These are phyloP conservation scores for Fraxinus pennsylvanica DNA, from an alignment of 257 asterid genomes.

Conservation along the genomic window DNA sequence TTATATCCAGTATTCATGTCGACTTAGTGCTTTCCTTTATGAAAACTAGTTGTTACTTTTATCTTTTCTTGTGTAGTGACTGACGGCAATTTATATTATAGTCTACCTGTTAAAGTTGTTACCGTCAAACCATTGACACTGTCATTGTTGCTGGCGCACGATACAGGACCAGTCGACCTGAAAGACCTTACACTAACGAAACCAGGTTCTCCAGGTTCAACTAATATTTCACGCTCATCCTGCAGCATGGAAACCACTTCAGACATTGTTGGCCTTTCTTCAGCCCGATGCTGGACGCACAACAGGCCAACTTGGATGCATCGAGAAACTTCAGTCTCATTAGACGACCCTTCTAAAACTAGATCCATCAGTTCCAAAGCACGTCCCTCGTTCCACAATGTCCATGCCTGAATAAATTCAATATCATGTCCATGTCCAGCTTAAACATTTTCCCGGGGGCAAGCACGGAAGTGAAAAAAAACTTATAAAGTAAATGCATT, in stretches of 20 bases:
- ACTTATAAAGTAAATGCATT: neutral
- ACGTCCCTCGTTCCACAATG: slow-evolving; percentile 41
- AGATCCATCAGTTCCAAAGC: slow-evolving; percentile 33
- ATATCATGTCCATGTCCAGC: neutral
- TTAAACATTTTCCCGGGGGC: neutral
- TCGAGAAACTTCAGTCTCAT: slow-evolving; percentile 18
- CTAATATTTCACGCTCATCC: slow-evolving; percentile 21
- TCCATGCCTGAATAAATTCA: slow-evolving; percentile 39
- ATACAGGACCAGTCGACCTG: neutral
- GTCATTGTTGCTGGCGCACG: slow-evolving; percentile 14
- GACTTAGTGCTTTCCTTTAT: neutral
- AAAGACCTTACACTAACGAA: slow-evolving; percentile 21
- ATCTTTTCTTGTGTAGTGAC: neutral
- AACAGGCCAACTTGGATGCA: slow-evolving; percentile 46
- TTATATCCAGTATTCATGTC: neutral
- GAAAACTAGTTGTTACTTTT: neutral
- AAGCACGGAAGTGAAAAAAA: slow-evolving; percentile 4
- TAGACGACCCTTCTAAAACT: slow-evolving; percentile 18
- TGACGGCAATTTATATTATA: slow-evolving; percentile 1
- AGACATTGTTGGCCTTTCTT: slow-evolving; percentile 39
- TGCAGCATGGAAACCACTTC: slow-evolving; percentile 44
- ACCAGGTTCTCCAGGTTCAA: slow-evolving; percentile 45
- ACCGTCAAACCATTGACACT: slow-evolving; percentile 28
- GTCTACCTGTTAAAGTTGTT: slow-evolving; percentile 27
- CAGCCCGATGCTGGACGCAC: slow-evolving; percentile 36